Percentiles rank a stretch among this genome's conserved stretches.
Conservation (phyloP, 352 stramenopile species). For the Plasmopara viticola region DNA sequence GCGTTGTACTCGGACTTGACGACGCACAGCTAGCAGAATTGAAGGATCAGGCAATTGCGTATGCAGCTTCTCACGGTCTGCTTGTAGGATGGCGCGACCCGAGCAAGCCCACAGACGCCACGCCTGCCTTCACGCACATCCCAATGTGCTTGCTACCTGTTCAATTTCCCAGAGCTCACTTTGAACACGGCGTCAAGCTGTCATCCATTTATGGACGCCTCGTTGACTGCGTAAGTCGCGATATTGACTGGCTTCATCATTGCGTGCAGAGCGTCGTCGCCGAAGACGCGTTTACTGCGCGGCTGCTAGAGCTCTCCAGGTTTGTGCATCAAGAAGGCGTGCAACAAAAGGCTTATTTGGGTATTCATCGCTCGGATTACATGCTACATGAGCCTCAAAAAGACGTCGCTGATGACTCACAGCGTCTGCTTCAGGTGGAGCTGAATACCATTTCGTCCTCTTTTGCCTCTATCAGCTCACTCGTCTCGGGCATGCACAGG, state of each 20-base stretch:
- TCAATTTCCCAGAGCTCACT: constrained; percentile 47
- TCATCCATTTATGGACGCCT: constrained; percentile 70
- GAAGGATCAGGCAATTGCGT: constrained; percentile 73
- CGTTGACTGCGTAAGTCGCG: constrained; percentile 75
- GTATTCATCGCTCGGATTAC: constrained; percentile 92
- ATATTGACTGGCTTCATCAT: constrained; percentile 72
- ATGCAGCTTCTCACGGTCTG: constrained; percentile 64
- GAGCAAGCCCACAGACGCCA: constrained; percentile 12
- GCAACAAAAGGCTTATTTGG: constrained; percentile 80
- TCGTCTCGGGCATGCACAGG: constrained; percentile 89
- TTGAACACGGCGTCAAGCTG: constrained; percentile 56
- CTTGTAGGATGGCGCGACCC: constrained; percentile 57
- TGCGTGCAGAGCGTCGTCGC: constrained; percentile 67
- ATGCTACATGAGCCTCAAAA: constrained; percentile 87
- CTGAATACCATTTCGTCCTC: constrained; percentile 98
- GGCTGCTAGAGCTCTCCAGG: constrained; percentile 75
- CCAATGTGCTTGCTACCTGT: constrained; percentile 69
- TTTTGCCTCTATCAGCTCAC: constrained; percentile 93
- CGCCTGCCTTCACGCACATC: constrained; percentile 66
- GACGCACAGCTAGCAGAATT: constrained; percentile 33
- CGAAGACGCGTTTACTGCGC: constrained; percentile 83
- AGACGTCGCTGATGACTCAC: constrained; percentile 27
- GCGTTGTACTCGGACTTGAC: constrained; percentile 36
- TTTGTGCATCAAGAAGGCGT: constrained; percentile 57
- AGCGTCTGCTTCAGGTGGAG: constrained; percentile 92